phyloP scores from a whole-genome alignment of 768 basidiomycete genomes.

The Suillus luteus region DNA sequence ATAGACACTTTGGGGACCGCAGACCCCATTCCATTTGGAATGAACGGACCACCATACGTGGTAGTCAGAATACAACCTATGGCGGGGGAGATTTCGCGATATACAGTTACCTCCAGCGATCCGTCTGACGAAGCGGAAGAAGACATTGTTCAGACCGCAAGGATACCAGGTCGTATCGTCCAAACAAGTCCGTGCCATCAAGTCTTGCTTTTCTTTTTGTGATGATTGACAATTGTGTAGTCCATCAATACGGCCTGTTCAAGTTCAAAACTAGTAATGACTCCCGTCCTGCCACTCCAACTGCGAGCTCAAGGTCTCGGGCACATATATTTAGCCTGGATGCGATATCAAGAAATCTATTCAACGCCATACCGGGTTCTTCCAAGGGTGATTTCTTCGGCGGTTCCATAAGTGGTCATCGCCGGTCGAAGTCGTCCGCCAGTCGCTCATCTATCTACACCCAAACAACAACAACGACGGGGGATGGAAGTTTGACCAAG shows the following conservation, averaged over 20 bases:
- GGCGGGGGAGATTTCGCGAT: constrained; percentile 80
- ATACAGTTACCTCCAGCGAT: constrained; percentile 73
- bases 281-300: constrained; percentile 85
- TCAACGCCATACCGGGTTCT: constrained; percentile 68
- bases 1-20: constrained; percentile 77
- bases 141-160: constrained; percentile 77
- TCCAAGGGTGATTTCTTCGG: constrained; percentile 77
- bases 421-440: constrained; percentile 66
- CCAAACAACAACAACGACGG: constrained; percentile 60
- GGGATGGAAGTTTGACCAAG: constrained; percentile 66
- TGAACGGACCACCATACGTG: constrained; percentile 71
- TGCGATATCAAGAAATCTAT: constrained; percentile 86
- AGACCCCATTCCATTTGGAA: constrained; percentile 76
- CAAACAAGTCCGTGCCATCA: constrained; percentile 68
- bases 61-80: constrained; percentile 81
- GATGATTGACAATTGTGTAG: constrained; percentile 38
- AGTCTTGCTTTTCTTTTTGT: neutral
- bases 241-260: constrained; percentile 88
- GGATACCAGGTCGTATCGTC: constrained; percentile 73
- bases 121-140: constrained; percentile 75
- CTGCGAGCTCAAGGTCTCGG: constrained; percentile 66
- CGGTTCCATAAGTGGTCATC: constrained; percentile 67
- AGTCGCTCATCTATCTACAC: constrained; percentile 78
- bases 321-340: constrained; percentile 90
- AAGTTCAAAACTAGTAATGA: constrained; percentile 79